Base-by-base conservation (phyloP, 140 eudicot species). In the Oenanthe javanica region DNA sequence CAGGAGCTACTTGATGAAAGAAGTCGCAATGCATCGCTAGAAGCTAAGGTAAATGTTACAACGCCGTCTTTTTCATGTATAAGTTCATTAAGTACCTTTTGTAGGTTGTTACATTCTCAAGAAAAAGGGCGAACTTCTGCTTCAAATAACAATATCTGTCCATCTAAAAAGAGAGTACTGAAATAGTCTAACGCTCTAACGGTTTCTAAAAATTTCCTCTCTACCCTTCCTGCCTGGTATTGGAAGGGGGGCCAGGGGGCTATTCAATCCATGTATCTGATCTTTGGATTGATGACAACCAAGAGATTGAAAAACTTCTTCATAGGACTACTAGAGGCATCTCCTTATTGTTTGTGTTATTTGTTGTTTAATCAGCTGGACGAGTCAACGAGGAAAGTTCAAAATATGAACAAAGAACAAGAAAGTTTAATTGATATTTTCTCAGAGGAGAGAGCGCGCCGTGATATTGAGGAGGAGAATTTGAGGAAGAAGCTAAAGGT, bases 391-490 rank as follows among this genome's bases (percentile, higher is more conserved):
- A 61, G 49, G 70, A 92, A 86, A 76, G 67, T 75, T 16, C 88
- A 90, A 75, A 78, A 45, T 47, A 83, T 89, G 54, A 89, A 51
- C 84, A 87, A 84, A 87, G 97, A 90, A 84, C 96, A 94, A 87
- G 96, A 89, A 51, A 82, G 80, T 81, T 81, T 90, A 31, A 87
- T 94, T 10, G 96, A 89, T 77, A 79, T 83, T 78, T 89, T 90
- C 83, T 85, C 97, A 4, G 97, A 92, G 74, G 99, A 94, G 86
- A 87, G 95, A 84, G 87, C 83, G 61, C 84, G 91, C 10, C 93
- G 92, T n/a, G 90, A 92, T 31, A 43, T 13, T 0, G 93, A 92
- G 86, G 95, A 89, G 78, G 91, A 86, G 25, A 78, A 77, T 49
- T 83, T 92, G 84, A 87, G 96, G 78, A 88, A 83, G 85, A 90